Conservation (phyloP, 257 asterid species). For the Solanum commersonii region DNA sequence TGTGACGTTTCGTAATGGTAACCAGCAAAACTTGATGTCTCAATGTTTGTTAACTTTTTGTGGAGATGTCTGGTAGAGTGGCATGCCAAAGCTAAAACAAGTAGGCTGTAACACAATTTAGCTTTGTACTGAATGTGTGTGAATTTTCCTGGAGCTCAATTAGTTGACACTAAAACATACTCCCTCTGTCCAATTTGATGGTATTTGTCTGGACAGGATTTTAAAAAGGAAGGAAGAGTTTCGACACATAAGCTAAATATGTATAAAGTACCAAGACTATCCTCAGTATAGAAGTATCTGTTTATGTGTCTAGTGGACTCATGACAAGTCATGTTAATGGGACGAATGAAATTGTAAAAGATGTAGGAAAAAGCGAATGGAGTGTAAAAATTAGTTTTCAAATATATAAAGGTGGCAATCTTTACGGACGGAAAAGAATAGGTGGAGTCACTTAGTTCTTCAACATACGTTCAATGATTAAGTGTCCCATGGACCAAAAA, state of each 20-base stretch:
- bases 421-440: neutral
- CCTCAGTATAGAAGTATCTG: neutral
- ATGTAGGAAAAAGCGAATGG: neutral
- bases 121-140: neutral
- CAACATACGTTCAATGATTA: neutral
- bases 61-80: neutral
- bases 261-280: neutral
- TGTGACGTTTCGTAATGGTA: neutral
- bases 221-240: neutral
- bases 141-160: neutral
- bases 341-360: neutral
- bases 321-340: neutral
- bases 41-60: neutral
- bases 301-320: neutral
- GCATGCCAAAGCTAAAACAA: neutral
- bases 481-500: neutral
- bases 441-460: neutral
- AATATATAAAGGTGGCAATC: neutral
- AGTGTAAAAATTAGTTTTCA: neutral
- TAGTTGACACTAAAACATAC: neutral
- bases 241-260: neutral
- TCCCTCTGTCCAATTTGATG: neutral
- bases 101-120: neutral
- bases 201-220: neutral
- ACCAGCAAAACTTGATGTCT: neutral